These are phyloP conservation scores for Cichorium intybus DNA, from an alignment of 140 eudicot genomes.

Conservation along the genomic window DNA sequence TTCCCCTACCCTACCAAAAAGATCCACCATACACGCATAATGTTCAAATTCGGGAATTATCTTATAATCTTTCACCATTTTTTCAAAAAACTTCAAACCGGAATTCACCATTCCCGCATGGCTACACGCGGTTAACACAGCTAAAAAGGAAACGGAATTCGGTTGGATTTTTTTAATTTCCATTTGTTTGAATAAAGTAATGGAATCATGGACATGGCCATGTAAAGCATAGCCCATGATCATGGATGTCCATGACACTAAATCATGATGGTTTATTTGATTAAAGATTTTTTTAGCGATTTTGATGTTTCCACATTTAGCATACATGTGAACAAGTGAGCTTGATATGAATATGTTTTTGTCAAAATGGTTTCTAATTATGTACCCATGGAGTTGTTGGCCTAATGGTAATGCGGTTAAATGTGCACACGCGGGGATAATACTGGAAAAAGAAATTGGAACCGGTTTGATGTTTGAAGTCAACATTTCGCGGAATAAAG, in stretches of 20 bases:
- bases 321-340: constrained; percentile 82
- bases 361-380: constrained; percentile 51
- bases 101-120: constrained; percentile 72
- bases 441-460: constrained; percentile 50
- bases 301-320: constrained; percentile 69
- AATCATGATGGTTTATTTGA: constrained; percentile 53
- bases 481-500: constrained; percentile 60
- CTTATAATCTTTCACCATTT: constrained; percentile 41
- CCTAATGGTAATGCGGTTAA: constrained; percentile 55
- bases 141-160: constrained; percentile 51
- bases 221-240: constrained; percentile 68
- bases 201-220: constrained; percentile 62
- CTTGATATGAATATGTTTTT: constrained; percentile 61
- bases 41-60: constrained; percentile 63
- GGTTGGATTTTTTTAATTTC: constrained; percentile 47
- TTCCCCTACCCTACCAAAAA: constrained; percentile 74
- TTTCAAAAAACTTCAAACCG: constrained; percentile 44
- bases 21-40: constrained; percentile 69
- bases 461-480: constrained; percentile 44
- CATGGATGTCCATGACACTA: constrained; percentile 80
- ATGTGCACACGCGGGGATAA: constrained; percentile 86
- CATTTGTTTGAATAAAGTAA: constrained; percentile 55
- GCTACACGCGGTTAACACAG: constrained; percentile 77
- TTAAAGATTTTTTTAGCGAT: constrained; percentile 50
- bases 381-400: constrained; percentile 65